phyloP scores from a whole-genome alignment of 2,329 filamentous ascomycete species.

The Fusarium austroafricanum region DNA sequence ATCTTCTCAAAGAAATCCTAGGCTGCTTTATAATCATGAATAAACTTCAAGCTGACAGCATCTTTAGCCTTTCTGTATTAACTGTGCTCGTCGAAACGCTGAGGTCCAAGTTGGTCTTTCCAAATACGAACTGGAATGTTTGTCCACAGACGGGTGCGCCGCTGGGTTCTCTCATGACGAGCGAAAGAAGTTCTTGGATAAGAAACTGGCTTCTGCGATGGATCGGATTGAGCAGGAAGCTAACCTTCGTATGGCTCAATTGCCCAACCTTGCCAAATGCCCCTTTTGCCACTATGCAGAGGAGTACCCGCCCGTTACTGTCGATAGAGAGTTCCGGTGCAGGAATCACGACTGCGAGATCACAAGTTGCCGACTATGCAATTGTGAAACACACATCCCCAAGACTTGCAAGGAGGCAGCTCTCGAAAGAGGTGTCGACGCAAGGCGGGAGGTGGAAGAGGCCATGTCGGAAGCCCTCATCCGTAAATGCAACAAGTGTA shows the following conservation, averaged over 20 bases:
- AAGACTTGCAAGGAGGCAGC: constrained; percentile 75
- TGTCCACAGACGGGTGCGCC: constrained; percentile 75
- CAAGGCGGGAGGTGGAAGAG: constrained; percentile 79
- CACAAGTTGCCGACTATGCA: constrained; percentile 76
- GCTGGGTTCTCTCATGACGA: constrained; percentile 69
- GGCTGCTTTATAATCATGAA: too few species aligned
- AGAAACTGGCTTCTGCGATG: constrained; percentile 69
- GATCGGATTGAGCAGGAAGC: constrained; percentile 78
- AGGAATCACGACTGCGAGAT: constrained; percentile 72
- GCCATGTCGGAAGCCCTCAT: constrained; percentile 86
- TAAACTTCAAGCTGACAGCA: constrained; percentile 15
- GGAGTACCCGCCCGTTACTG: constrained; percentile 74
- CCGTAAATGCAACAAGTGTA: constrained; percentile 76
- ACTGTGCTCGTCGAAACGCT: constrained; percentile 73
- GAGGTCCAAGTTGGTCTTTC: constrained; percentile 75
- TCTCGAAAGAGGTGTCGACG: constrained; percentile 67
- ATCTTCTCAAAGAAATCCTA: too few species aligned
- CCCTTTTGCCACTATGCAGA: constrained; percentile 86
- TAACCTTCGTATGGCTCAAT: constrained; percentile 73
- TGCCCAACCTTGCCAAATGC: constrained; percentile 79
- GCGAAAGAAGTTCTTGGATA: constrained; percentile 67
- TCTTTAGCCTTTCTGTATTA: constrained; percentile 71
- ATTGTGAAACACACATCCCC: constrained; percentile 76
- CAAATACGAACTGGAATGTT: constrained; percentile 76
- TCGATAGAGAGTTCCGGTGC: constrained; percentile 80